Evolutionary conservation across 306 rosid species (phyloP), one percentile per base, ranked within the genome.

Genomic region (Pueraria montana): DNA sequence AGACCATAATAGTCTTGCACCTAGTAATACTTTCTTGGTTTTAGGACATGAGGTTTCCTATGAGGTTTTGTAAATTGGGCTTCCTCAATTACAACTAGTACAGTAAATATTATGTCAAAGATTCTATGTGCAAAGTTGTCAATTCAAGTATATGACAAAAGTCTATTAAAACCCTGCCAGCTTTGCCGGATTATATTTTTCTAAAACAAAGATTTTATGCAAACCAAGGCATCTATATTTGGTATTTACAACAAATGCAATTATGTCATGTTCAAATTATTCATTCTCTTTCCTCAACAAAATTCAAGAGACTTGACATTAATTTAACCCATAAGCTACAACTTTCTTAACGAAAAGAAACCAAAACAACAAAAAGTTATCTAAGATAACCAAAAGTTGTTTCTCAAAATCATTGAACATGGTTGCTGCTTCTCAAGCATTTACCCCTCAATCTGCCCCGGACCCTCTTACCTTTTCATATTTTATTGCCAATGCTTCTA

Each of bases 381-480:
- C 32, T 10, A 53, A 24, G 45, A 0, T 38, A 79, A 8, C 59
- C 56, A 6, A 45, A 56, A 58, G 23, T 80, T 71, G 36, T 56
- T 43, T 68, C 84, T 72, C 30, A 81, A 61, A 27, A 32, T 62
- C 79, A 46, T 80, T 81, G 21, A 61, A 72, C 73, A 81, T 62
- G 74, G 17, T 9, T 14, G 3, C 27, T 21, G 11, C 17, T 81
- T 81, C 36, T 73, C 46, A 72, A 73, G 21, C 74, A 43, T 61
- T 59, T 80, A 11, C 71, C 4, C 78, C 84, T 23, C 20, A 52
- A 68, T 10, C 68, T 16, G 0, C 58, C 10, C 12, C 20, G 0
- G 32, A 68, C 16, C 76, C 32, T 68, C 13, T 79, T 11, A 23
- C 58, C 43, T 49, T 79, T 40, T 67, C 83, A 21, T 67, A 53